Conservation (phyloP, 768 basidiomycete genomes). For the Tulasnella sp. region DNA sequence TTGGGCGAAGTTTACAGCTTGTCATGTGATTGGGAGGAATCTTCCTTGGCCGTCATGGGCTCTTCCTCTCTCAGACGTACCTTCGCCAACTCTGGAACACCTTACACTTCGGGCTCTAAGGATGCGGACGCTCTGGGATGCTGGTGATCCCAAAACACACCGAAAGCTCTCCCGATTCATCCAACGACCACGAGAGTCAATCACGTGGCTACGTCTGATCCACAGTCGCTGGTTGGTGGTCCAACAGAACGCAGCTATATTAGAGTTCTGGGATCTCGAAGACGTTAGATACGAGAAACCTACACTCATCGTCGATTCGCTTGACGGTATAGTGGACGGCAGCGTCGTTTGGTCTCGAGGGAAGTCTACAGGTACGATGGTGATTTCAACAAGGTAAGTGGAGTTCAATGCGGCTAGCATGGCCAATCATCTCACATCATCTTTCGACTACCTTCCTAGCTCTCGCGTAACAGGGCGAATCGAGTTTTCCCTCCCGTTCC, state of each 20-base stretch:
- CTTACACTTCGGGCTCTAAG: background rate
- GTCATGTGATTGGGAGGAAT: background rate
- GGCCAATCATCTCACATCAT: background rate
- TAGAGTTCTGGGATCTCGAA: background rate
- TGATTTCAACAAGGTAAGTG: background rate
- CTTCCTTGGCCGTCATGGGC: background rate
- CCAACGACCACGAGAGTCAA: no score
- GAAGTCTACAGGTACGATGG: background rate
- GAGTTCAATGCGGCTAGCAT: background rate
- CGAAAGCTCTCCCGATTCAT: no score
- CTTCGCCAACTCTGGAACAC: background rate
- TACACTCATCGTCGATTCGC: background rate
- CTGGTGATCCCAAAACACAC: no score
- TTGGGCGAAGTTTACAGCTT: no score
- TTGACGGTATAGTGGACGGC: background rate
- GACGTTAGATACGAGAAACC: background rate
- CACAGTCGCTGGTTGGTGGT: background rate
- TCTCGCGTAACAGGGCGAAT: background rate
- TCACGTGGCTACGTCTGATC: background rate
- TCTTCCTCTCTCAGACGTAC: background rate
- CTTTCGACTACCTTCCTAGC: background rate
- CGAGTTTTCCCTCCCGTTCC: background rate
- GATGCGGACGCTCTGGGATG: background rate
- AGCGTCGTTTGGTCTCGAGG: no score
- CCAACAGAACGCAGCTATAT: background rate